These are phyloP conservation scores for Fusarium pseudograminearum DNA, from an alignment of 2,329 filamentous ascomycete species.

Conservation along the genomic window DNA sequence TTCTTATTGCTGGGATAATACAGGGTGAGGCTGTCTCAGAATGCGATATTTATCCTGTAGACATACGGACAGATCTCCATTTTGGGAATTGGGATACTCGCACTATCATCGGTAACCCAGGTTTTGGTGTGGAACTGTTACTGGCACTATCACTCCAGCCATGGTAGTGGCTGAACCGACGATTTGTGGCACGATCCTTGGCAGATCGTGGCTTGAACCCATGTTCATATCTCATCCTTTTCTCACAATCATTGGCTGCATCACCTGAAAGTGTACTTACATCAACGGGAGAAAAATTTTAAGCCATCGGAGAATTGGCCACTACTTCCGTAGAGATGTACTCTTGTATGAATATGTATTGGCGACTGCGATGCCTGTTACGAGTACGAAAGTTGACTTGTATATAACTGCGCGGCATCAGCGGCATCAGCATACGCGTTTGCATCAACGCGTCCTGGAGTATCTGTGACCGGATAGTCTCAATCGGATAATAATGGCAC, in stretches of 20 bases:
- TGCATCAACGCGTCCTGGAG: accelerated
- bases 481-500: background rate
- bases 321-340: background rate
- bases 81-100: background rate
- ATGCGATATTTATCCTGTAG: accelerated
- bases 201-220: background rate
- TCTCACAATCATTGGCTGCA: background rate
- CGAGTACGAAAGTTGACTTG: background rate
- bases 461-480: background rate
- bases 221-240: background rate
- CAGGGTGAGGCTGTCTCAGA: no score
- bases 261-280: background rate
- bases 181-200: background rate
- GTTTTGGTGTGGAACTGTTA: background rate
- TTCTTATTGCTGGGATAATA: background rate
- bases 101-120: accelerated
- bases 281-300: background rate
- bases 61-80: no score
- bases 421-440: background rate
- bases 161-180: background rate
- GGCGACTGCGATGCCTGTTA: background rate
- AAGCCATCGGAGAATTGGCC: background rate
- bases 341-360: no score
- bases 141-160: accelerated
- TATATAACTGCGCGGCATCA: no score